Percentiles rank a stretch among this genome's conserved stretches.
phyloP scores from a whole-genome alignment of 2,329 filamentous ascomycete species.

The Mariannaea elegans region DNA sequence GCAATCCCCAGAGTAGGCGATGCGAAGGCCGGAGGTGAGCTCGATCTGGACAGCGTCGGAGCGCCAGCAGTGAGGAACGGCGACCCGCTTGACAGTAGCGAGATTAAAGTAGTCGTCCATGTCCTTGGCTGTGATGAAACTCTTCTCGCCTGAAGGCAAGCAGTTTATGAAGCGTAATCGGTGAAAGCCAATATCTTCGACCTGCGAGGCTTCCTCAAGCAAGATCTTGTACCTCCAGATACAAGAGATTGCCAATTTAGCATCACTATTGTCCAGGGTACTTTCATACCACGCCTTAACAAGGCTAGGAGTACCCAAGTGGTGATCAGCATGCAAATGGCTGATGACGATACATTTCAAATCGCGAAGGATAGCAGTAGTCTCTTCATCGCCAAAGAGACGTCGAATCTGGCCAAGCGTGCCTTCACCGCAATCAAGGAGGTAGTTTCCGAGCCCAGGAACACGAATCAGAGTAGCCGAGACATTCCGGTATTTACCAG shows the following conservation, averaged over 20 bases:
- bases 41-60: slow-evolving; percentile 81
- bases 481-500: slow-evolving; percentile 95
- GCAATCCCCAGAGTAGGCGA: slow-evolving; percentile 95
- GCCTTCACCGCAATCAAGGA: slow-evolving; percentile 92
- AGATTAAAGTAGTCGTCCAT: slow-evolving; percentile 65
- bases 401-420: slow-evolving; percentile 88
- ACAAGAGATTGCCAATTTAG: slow-evolving; percentile 72
- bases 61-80: slow-evolving; percentile 81
- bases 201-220: slow-evolving; percentile 79
- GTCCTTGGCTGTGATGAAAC: slow-evolving; percentile 47
- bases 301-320: slow-evolving; percentile 84
- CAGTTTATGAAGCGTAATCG: slow-evolving; percentile 52
- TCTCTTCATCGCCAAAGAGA: slow-evolving; percentile 70
- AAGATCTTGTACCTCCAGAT: slow-evolving; percentile 77
- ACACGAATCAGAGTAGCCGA: slow-evolving; percentile 86
- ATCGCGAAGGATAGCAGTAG: slow-evolving; percentile 77
- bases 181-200: slow-evolving; percentile 79
- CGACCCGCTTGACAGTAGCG: slow-evolving; percentile 70
- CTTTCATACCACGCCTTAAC: slow-evolving; percentile 81
- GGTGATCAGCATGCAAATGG: slow-evolving; percentile 96
- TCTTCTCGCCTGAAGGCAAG: slow-evolving; percentile 25
- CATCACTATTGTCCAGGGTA: slow-evolving; percentile 49
- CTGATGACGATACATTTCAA: slow-evolving; percentile 90
- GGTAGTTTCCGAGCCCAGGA: slow-evolving; percentile 85
- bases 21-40: slow-evolving; percentile 81